A percentile compares a stretch with the other conserved stretches of the same genome.
Evolutionary conservation across 345 rosid genomes (phyloP).

Genomic region (Ailanthus altissimus): DNA sequence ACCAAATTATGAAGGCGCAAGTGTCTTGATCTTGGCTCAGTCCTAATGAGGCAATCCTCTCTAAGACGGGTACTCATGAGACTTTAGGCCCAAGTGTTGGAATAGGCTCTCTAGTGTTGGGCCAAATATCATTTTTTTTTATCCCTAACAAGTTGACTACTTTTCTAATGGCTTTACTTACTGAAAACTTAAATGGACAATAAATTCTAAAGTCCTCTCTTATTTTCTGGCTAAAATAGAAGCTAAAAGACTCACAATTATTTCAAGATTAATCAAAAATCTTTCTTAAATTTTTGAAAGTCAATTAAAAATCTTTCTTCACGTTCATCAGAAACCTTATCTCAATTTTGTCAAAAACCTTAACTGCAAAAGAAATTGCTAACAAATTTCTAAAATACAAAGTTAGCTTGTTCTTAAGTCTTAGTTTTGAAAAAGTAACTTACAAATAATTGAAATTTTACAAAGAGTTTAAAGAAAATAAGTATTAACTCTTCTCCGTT

Average conservation of each 20-base stretch:
- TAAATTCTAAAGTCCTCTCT: not conserved
- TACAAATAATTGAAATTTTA: not conserved
- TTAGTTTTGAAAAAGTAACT: not conserved
- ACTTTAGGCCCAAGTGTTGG: too few species aligned
- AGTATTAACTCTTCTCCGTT: constrained; percentile 19
- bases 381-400: not conserved
- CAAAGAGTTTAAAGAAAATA: not conserved
- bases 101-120: too few species aligned
- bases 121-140: too few species aligned
- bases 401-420: not conserved
- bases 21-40: too few species aligned
- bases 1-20: too few species aligned
- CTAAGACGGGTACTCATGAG: too few species aligned
- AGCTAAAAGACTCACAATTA: not conserved
- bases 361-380: not conserved
- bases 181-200: not conserved
- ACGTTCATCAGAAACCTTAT: not conserved
- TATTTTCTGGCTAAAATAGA: not conserved
- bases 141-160: constrained; percentile 12
- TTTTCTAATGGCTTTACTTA: not conserved
- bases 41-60: too few species aligned
- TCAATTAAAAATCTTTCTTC: not conserved
- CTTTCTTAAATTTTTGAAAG: not conserved
- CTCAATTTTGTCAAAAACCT: not conserved
- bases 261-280: not conserved